Evolutionary conservation across 441 rosid species (phyloP).

Genomic region (Syzygium syzygioides): DNA sequence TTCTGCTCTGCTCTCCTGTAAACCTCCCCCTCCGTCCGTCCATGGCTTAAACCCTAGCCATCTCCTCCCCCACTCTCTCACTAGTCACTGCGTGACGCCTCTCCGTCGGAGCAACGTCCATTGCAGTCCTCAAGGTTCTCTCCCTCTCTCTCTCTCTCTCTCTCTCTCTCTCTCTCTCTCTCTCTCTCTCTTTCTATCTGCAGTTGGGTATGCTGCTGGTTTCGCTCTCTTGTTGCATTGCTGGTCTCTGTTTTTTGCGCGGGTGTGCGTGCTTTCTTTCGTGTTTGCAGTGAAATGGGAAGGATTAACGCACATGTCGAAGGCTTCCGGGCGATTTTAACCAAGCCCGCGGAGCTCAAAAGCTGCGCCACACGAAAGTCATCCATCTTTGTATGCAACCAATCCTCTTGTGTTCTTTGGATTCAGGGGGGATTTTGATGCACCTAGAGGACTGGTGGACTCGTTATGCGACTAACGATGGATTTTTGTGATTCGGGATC

Average conservation of each 20-base stretch:
- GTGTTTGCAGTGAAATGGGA: neutral
- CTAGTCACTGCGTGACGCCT: neutral
- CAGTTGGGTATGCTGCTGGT: neutral
- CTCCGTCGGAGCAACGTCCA: neutral
- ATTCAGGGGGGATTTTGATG: neutral
- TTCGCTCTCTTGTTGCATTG: neutral
- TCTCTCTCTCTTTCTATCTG: neutral
- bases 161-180: too few species aligned
- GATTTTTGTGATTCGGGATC: too few species aligned
- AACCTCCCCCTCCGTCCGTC: neutral
- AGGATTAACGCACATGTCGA: slow-evolving; percentile 8
- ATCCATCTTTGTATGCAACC: neutral
- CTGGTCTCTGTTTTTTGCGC: neutral
- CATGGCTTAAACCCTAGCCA: neutral
- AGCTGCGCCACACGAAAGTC: slow-evolving; percentile 5
- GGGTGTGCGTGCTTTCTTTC: neutral
- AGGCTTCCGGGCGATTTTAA: slow-evolving; percentile 4
- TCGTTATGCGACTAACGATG: too few species aligned
- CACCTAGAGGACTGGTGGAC: too few species aligned
- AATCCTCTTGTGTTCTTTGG: neutral
- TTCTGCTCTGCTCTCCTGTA: neutral
- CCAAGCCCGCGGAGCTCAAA: slow-evolving; percentile 11
- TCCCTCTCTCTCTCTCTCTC: neutral
- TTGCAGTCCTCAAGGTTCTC: neutral
- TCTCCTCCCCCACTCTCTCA: neutral